Evolutionary conservation across 2,329 filamentous ascomycete species (phyloP).

Genomic region (Colletotrichum graminicola): DNA sequence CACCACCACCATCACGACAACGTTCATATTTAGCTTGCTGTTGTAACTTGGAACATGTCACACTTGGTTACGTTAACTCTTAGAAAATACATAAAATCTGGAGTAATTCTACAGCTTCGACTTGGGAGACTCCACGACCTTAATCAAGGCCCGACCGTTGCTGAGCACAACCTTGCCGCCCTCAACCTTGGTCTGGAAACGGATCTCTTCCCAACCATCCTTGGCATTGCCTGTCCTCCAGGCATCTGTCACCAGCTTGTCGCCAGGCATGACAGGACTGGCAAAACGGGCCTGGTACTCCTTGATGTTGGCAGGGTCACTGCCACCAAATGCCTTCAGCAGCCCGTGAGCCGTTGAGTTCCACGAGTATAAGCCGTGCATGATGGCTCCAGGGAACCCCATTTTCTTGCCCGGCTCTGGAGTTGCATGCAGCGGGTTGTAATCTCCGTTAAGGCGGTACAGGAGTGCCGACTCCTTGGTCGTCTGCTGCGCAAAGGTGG

Average conservation of each 20-base stretch:
- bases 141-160: conserved; percentile 87
- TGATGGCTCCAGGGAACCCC: conserved; percentile 90
- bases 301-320: conserved; percentile 83
- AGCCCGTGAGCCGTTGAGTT: conserved; percentile 82
- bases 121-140: conserved; percentile 67
- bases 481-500: conserved; percentile 77
- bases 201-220: conserved; percentile 81
- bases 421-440: conserved; percentile 91
- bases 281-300: conserved; percentile 93
- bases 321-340: conserved; percentile 78
- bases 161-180: conserved; percentile 87
- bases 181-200: conserved; percentile 83
- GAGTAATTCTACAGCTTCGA: conserved; percentile 69
- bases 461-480: conserved; percentile 78
- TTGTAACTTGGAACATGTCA: background rate
- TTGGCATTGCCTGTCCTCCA: conserved; percentile 81
- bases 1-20: background rate
- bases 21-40: too few species aligned
- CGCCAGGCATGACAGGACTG: conserved; percentile 84
- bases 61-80: background rate
- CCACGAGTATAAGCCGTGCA: conserved; percentile 91
- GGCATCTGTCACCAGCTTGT: conserved; percentile 83
- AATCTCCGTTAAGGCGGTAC: conserved; percentile 91
- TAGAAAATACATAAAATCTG: background rate
- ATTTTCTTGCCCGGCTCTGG: conserved; percentile 88